Percentiles rank a stretch among this genome's conserved stretches.
phyloP scores from a whole-genome alignment of 2,329 filamentous ascomycete species.

The Sporothrix pallida region DNA sequence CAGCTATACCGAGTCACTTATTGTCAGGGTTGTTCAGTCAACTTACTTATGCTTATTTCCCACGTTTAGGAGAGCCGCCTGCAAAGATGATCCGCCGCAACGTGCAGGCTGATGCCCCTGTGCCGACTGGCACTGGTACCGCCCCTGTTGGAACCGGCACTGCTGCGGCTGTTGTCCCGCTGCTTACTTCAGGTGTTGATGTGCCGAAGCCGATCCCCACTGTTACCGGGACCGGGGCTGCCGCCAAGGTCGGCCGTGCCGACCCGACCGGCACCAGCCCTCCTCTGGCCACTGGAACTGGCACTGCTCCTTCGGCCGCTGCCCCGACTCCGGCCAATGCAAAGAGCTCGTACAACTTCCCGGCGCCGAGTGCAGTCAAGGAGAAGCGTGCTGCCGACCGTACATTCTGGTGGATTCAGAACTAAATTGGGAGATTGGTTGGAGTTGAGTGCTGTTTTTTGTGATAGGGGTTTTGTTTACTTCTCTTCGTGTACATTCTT shows the following conservation, averaged over 20 bases:
- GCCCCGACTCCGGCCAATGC: neutral
- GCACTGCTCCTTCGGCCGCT: neutral
- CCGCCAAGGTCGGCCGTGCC: neutral
- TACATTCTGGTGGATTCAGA: neutral
- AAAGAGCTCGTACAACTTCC: constrained; percentile 19
- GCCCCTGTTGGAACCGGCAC: neutral
- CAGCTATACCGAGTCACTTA: neutral
- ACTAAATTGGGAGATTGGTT: neutral
- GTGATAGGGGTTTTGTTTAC: too few species aligned
- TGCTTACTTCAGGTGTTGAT: neutral
- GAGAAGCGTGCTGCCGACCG: neutral
- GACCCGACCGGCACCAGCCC: neutral
- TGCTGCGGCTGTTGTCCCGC: neutral
- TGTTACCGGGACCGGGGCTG: neutral
- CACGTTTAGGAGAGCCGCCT: constrained; percentile 1
- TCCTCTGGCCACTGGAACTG: neutral
- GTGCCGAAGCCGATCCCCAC: neutral
- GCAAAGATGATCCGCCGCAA: neutral
- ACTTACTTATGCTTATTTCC: neutral
- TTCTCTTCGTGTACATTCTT: too few species aligned
- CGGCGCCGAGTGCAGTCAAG: constrained; percentile 5
- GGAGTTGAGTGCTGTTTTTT: too few species aligned
- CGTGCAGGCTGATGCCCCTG: neutral
- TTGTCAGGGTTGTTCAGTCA: neutral
- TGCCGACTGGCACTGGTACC: neutral